Percentiles rank a stretch among this genome's conserved stretches.
These are phyloP conservation scores for Pterocarpus macrocarpus DNA, from an alignment of 306 rosid species.

Conservation along the genomic window DNA sequence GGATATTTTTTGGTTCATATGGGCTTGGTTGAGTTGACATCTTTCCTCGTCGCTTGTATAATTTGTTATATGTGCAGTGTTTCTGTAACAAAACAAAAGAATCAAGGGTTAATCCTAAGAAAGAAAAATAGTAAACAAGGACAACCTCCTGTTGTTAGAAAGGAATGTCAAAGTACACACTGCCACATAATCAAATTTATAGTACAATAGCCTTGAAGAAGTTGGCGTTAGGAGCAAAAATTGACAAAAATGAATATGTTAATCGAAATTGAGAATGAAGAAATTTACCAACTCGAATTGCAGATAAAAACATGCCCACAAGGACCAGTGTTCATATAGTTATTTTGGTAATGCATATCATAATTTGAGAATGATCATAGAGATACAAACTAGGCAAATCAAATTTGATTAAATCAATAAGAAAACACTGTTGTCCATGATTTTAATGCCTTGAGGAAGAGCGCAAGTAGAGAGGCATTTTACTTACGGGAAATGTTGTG, in stretches of 20 bases:
- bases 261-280: constrained; percentile 5
- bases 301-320: not conserved
- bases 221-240: not conserved
- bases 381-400: not conserved
- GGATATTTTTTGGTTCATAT: constrained; percentile 71
- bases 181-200: not conserved
- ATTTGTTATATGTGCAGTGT: constrained; percentile 41
- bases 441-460: constrained; percentile 4
- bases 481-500: constrained; percentile 42
- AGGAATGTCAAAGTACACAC: not conserved
- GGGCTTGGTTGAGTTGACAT: constrained; percentile 49
- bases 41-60: constrained; percentile 41
- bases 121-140: not conserved
- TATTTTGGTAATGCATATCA: constrained; percentile 24
- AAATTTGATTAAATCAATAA: not conserved
- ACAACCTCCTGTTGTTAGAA: not conserved
- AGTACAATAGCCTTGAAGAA: not conserved
- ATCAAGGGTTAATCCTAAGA: constrained; percentile 12
- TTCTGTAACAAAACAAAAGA: constrained; percentile 31
- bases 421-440: not conserved
- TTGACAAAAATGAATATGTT: not conserved
- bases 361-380: not conserved
- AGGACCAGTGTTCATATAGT: not conserved
- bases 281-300: not conserved
- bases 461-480: not conserved